Evolutionary conservation across 2,329 filamentous ascomycete genomes (phyloP), one percentile per base, ranked within the genome.

Genomic region (Colletotrichum simmondsii): DNA sequence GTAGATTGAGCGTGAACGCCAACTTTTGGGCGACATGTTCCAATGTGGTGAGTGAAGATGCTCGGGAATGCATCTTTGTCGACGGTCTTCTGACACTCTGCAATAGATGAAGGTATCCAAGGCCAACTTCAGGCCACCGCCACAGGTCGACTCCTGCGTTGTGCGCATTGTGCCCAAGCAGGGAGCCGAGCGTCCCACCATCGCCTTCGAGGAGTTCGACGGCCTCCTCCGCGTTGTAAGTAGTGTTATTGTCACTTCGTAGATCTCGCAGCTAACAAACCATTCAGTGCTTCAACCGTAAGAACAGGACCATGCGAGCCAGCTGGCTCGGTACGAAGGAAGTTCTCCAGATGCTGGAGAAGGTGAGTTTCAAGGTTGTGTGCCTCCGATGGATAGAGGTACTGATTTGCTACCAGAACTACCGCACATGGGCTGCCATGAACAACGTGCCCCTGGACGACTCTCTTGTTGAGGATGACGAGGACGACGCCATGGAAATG

Each of bases 171-270:
- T 96, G 80, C 95, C 95, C 26, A 97, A 98, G 85, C 88, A 90
- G 49, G 95, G 95, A 12, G 86, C 84, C 60, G 90, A 92, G 75
- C 87, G 95, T 49, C 96, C 96, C 65, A 92, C 95, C 77, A 95
- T 98, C 75, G 94, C 92, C 80, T 98, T 96, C 83, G 95, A 97
- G 65, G 97, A 98, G 82, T 98, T 95, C 92, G 96, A 98, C 80
- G 95, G 96, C 11, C 87, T 98, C 80, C 83, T 98, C 74, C 87
- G 94, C 63, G 91, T 97, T 91, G 92, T 93, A 65, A 53, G 66
- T 59, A 22, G 52, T 22, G 4, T 35, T 2, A 30, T 8, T 11
- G 12, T 12, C 4, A 30, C 3, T 12, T 28, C 16, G 8, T 12
- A 37, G 19, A 5, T 30, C n/a, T 7, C 24, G 14, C 5, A 16